These are phyloP conservation scores for Pichia manshurica DNA, from an alignment of 805 yeast genomes.

Conservation along the genomic window DNA sequence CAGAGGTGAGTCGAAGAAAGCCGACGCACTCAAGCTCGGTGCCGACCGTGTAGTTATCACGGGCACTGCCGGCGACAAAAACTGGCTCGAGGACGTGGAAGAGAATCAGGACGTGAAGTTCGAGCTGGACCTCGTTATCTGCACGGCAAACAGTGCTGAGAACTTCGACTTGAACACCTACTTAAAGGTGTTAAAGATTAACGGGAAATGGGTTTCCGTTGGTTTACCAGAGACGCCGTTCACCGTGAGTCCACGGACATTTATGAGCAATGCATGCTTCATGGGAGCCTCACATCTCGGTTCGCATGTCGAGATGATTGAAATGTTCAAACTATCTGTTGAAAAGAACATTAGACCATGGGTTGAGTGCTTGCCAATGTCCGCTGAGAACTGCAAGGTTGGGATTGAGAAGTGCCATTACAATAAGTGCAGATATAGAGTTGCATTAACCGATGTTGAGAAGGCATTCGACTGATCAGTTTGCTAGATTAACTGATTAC, in stretches of 20 bases:
- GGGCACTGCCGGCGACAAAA: constrained; percentile 25
- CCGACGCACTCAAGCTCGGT: constrained; percentile 48
- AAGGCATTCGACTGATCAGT: constrained; percentile 32
- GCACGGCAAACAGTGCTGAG: constrained; percentile 47
- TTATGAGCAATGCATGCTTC: constrained; percentile 40
- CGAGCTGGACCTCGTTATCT: constrained; percentile 45
- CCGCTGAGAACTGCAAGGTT: constrained; percentile 45
- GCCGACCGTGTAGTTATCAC: constrained; percentile 52
- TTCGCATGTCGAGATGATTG: constrained; percentile 56
- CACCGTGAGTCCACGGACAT: constrained; percentile 36
- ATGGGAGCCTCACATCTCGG: constrained; percentile 59
- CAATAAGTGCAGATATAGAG: constrained; percentile 60
- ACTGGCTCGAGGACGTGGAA: constrained; percentile 15
- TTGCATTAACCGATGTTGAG: constrained; percentile 52
- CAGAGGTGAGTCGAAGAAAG: constrained; percentile 44
- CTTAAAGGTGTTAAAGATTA: constrained; percentile 47
- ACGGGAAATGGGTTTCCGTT: constrained; percentile 55
- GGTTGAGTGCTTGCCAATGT: constrained; percentile 54
- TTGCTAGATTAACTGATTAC: too few relatives aligned
- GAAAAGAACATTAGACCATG: constrained; percentile 54
- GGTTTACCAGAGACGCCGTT: constrained; percentile 57
- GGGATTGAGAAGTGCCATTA: constrained; percentile 50
- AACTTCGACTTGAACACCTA: constrained; percentile 45
- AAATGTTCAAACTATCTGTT: constrained; percentile 61
- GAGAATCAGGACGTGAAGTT: constrained; percentile 18